Conservation (phyloP, 1,284 basidiomycete species). For the Caloboletus firmus region DNA sequence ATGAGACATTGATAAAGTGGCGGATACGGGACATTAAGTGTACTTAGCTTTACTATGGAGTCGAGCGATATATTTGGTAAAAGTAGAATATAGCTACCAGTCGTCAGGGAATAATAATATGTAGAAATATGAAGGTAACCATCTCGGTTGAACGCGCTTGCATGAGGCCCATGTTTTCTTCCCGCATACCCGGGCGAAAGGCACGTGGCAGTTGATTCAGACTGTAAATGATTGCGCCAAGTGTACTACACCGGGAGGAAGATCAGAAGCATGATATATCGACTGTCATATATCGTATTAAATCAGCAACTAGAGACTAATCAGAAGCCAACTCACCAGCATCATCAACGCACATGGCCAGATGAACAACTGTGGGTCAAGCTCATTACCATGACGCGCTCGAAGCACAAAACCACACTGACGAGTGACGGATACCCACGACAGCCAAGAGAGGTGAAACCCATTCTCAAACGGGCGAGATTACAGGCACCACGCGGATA, state of each 20-base stretch:
- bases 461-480: slow-evolving; percentile 1
- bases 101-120: neutral
- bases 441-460: slow-evolving; percentile 8
- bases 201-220: slow-evolving; percentile 10
- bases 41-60: neutral
- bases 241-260: neutral
- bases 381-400: neutral
- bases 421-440: neutral
- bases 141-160: neutral
- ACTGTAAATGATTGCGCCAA: slow-evolving; percentile 8
- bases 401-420: neutral
- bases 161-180: neutral
- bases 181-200: neutral
- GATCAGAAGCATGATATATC: too few relatives aligned
- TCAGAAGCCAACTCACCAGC: neutral
- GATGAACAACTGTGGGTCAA: neutral
- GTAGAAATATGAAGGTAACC: neutral
- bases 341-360: neutral
- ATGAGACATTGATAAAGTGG: slow-evolving; percentile 5
- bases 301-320: too few relatives aligned
- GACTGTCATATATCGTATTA: too few relatives aligned
- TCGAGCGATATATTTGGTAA: neutral
- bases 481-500: slow-evolving; percentile 18
- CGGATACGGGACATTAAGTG: neutral
- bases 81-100: neutral